A percentile compares a stretch with the other conserved stretches of the same genome.
Evolutionary conservation across 2,329 filamentous ascomycete species (phyloP).

Genomic region (Pyrenochaeta sp.): DNA sequence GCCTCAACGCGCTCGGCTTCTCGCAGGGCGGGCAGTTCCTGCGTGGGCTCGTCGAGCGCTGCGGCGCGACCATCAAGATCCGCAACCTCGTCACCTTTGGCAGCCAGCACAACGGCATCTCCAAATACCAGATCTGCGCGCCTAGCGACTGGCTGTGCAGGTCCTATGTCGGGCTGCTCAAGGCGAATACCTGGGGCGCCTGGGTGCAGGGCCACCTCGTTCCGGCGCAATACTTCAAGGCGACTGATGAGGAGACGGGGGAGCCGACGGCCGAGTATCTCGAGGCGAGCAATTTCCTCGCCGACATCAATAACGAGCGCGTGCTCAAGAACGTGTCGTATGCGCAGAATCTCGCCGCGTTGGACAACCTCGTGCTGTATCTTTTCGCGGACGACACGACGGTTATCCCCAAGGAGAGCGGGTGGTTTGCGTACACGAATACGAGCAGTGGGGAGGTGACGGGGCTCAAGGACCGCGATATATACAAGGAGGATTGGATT

Average conservation of each 20-base stretch:
- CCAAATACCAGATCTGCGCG: slow-evolving; percentile 78
- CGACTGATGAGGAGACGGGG: slow-evolving; percentile 66
- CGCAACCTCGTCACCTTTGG: slow-evolving; percentile 86
- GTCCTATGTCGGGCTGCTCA: slow-evolving; percentile 78
- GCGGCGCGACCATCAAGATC: slow-evolving; percentile 73
- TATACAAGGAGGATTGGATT: slow-evolving; percentile 94
- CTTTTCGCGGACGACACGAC: slow-evolving; percentile 86
- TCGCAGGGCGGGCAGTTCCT: slow-evolving; percentile 96
- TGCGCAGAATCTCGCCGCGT: slow-evolving; percentile 68
- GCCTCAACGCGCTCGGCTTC: slow-evolving; percentile 91
- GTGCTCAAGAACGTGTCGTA: slow-evolving; percentile 76
- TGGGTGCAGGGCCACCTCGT: slow-evolving; percentile 83
- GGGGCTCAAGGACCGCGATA: slow-evolving; percentile 69
- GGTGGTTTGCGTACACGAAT: slow-evolving; percentile 86
- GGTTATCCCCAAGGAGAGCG: slow-evolving; percentile 86
- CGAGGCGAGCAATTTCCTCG: slow-evolving; percentile 83
- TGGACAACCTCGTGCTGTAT: slow-evolving; percentile 87
- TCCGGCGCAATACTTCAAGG: slow-evolving; percentile 93
- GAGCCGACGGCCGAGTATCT: slow-evolving; percentile 70
- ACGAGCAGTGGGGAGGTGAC: slow-evolving; percentile 67
- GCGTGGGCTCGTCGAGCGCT: slow-evolving; percentile 87
- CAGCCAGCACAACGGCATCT: slow-evolving; percentile 91
- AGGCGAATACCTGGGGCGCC: slow-evolving; percentile 78
- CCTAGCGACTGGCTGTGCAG: slow-evolving; percentile 80
- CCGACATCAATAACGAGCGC: slow-evolving; percentile 96